Percentiles rank a stretch among this genome's conserved stretches.
These are phyloP conservation scores for Torulaspora delbrueckii DNA, from an alignment of 805 yeast species.

Conservation along the genomic window DNA sequence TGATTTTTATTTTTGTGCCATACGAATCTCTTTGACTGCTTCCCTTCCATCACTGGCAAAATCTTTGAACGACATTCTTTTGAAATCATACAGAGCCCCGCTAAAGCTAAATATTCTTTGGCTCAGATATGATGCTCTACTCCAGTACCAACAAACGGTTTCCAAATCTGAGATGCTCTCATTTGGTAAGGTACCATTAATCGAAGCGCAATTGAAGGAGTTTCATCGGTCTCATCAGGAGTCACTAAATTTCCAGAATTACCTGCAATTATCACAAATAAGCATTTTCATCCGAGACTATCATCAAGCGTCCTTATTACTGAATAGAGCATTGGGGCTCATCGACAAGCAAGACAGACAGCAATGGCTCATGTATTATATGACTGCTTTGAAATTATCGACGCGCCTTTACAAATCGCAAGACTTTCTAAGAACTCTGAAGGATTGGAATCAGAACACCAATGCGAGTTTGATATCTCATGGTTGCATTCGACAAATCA, in stretches of 20 bases:
- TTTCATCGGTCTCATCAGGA: slow-evolving; percentile 16
- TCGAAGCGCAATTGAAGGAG: slow-evolving; percentile 12
- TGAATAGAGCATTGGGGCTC: slow-evolving; percentile 8
- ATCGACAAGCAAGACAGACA: slow-evolving; percentile 13
- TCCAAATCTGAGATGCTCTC: slow-evolving; percentile 4
- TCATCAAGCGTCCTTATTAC: slow-evolving; percentile 5
- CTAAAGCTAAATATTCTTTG: slow-evolving; percentile 25
- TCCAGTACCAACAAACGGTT: slow-evolving; percentile 3
- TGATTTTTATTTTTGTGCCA: slow-evolving; percentile 19
- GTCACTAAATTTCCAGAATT: slow-evolving; percentile 21
- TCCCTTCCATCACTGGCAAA: slow-evolving; percentile 17
- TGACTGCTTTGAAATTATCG: slow-evolving; percentile 18
- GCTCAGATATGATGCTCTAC: slow-evolving; percentile 17
- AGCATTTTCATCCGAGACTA: slow-evolving; percentile 16
- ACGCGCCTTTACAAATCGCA: slow-evolving; percentile 14
- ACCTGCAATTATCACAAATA: slow-evolving; percentile 22
- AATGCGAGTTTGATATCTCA: slow-evolving; percentile 18
- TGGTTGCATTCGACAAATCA: slow-evolving; percentile 24
- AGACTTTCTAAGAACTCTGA: slow-evolving; percentile 13
- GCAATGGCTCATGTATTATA: slow-evolving; percentile 26
- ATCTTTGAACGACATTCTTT: slow-evolving; percentile 17
- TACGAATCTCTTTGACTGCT: slow-evolving; percentile 16
- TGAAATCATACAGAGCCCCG: slow-evolving; percentile 17
- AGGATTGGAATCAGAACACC: slow-evolving; percentile 27
- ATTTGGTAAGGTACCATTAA: slow-evolving; percentile 1